These are phyloP conservation scores for Kingdonia uniflora DNA, from an alignment of 164 flowering plant genomes.

Conservation along the genomic window DNA sequence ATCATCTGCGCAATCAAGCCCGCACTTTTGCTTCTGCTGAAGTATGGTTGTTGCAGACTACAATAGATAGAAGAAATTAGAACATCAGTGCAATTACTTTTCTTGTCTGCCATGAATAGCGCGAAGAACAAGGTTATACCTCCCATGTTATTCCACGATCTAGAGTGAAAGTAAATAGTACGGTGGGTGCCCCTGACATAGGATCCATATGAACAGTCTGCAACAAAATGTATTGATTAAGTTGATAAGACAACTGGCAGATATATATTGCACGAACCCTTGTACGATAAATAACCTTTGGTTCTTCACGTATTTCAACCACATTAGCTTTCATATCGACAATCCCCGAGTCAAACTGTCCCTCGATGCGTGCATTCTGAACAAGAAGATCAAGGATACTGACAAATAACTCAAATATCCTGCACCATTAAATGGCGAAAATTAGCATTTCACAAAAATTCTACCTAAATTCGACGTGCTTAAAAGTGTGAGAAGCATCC, in stretches of 20 bases:
- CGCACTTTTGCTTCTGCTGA: slow-evolving; percentile 64
- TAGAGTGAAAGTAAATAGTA: slow-evolving; percentile 68
- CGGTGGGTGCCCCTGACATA: slow-evolving; percentile 86
- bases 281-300: slow-evolving; percentile 46
- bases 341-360: slow-evolving; percentile 88
- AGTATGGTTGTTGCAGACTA: slow-evolving; percentile 69
- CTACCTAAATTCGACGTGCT: background rate
- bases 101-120: too few species aligned
- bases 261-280: background rate
- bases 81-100: background rate
- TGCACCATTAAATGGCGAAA: slow-evolving; percentile 16
- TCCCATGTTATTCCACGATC: slow-evolving; percentile 95
- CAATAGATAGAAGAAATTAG: slow-evolving; percentile 6
- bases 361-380: slow-evolving; percentile 87
- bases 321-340: slow-evolving; percentile 80
- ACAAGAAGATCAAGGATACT: slow-evolving; percentile 72
- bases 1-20: slow-evolving; percentile 40
- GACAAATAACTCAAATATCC: slow-evolving; percentile 88
- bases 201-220: slow-evolving; percentile 90
- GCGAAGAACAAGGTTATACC: slow-evolving; percentile 26
- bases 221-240: slow-evolving; percentile 18
- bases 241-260: background rate
- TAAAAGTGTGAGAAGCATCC: background rate
- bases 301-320: slow-evolving; percentile 58
- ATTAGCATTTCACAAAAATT: slow-evolving; percentile 3